Evolutionary conservation across 805 yeast species (phyloP).

Genomic region (Sugiyamaella marilandica): DNA sequence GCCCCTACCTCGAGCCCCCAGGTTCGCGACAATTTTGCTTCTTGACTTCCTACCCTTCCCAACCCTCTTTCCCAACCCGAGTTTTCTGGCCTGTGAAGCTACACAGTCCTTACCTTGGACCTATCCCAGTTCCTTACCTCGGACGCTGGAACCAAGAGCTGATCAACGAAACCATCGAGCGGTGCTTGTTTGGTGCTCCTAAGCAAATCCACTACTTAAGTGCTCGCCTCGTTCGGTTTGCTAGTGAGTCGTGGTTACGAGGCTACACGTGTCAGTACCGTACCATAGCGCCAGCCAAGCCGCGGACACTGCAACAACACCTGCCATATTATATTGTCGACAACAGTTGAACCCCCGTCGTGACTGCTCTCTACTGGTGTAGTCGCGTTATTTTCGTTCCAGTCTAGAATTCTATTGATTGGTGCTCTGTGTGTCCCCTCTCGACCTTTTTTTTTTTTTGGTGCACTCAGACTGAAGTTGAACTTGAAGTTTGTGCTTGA

Average conservation of each 20-base stretch:
- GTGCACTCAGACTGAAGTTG: no score
- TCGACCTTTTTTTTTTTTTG: no score
- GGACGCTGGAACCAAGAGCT: not conserved
- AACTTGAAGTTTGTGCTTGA: no score
- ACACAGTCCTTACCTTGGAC: constrained; percentile 7
- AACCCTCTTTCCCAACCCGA: constrained; percentile 7
- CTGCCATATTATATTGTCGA: not conserved
- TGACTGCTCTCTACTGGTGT: no score
- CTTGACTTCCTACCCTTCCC: constrained; percentile 3
- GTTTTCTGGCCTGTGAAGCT: not conserved
- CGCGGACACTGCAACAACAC: not conserved
- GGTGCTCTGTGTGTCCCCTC: no score
- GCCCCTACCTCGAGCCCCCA: not conserved
- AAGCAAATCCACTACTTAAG: no score
- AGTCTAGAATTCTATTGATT: no score
- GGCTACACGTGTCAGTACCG: not conserved
- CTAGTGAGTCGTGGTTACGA: not conserved
- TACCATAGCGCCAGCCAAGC: not conserved
- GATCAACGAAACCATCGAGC: not conserved
- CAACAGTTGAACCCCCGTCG: no score
- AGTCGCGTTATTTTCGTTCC: no score
- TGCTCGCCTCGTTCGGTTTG: no score
- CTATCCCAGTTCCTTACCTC: constrained; percentile 9
- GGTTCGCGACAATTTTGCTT: constrained; percentile 5
- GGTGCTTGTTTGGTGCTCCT: no score